Evolutionary conservation across 768 basidiomycete species (phyloP).

Genomic region (Lactarius evosmus): DNA sequence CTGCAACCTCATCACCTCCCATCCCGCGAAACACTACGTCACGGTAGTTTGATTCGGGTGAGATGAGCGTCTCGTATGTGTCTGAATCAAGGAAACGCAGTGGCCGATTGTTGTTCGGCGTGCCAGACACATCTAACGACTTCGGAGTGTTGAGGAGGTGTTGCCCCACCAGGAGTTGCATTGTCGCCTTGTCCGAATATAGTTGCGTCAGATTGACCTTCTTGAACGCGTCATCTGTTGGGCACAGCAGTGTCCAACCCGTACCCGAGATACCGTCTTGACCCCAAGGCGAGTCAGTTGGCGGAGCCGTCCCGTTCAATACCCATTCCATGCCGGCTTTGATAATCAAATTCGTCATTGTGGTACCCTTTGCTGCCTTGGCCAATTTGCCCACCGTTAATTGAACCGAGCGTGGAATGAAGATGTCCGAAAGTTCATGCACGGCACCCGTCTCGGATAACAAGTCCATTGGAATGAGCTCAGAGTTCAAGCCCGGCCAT

Average conservation of each 20-base stretch:
- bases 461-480: conserved; percentile 56
- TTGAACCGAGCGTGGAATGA: conserved; percentile 84
- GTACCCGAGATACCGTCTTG: conserved; percentile 44
- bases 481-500: conserved; percentile 67
- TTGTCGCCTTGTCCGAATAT: conserved; percentile 50
- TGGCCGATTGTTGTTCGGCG: conserved; percentile 67
- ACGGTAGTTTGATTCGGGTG: conserved; percentile 63
- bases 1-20: conserved; percentile 48
- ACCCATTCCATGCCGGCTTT: conserved; percentile 91
- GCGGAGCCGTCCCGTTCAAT: conserved; percentile 78
- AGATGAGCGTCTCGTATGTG: conserved; percentile 76
- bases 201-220: conserved; percentile 74
- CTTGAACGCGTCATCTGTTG: conserved; percentile 90
- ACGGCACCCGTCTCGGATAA: conserved; percentile 89
- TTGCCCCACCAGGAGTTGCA: conserved; percentile 66
- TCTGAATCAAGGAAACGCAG: conserved; percentile 66
- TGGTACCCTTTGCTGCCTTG: conserved; percentile 82
- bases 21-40: conserved; percentile 75
- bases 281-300: conserved; percentile 65
- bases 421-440: conserved; percentile 80
- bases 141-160: conserved; percentile 52
- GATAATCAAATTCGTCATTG: conserved; percentile 79
- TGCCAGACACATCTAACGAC: conserved; percentile 32
- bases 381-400: conserved; percentile 88
- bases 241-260: conserved; percentile 89